Base-by-base conservation (phyloP, 306 rosid genomes). In the Lathyrus oleraceus region DNA sequence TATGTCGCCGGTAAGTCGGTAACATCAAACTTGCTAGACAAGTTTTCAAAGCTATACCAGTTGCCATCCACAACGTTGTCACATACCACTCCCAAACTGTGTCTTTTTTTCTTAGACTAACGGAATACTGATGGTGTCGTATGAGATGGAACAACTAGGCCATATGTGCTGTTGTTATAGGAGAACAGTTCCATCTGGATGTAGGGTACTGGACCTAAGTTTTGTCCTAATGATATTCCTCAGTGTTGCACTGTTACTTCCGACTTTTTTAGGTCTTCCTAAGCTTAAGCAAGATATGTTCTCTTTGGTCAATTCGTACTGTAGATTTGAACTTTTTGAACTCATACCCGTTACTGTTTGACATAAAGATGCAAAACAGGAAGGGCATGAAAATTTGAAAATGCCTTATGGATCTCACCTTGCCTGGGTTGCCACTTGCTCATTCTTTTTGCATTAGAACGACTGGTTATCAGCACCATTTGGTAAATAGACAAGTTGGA, bases 291-390 rank as follows among this genome's bases (percentile, higher is more conserved):
- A 38, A 52, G 60, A 16, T 44, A 17, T 35, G 64, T 76, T 40
- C 71, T 38, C 48, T 60, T 23, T 68, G 75, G 36, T 27, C 70
- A 60, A 48, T 49, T 76, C 14, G 27, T 49, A 39, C 40, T 61
- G 48, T 15, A 61, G 36, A 67, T 10, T 38, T 49, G 53, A 67
- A 21, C 43, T 40, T 75, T 25, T 60, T 76, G 47, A 68, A 28
- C 20, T 76, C 21, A 38, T 68, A 21, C 43, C 39, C 8, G 8
- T 48, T 45, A 23, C 44, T 25, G 7, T 39, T 51, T n/a, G 40
- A 28, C 15, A 39, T 68, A 38, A 4, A 11, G 69, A 60, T 67
- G 71, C 65, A 51, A 69, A 61, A 61, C 56, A 23, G 21, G 53
- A 25, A 16, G 14, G 9, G 16, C 17, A 5, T 45, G 62, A 27